Base-by-base conservation (phyloP, 2,329 filamentous ascomycete genomes). In the Aspergillus thermomutatus region DNA sequence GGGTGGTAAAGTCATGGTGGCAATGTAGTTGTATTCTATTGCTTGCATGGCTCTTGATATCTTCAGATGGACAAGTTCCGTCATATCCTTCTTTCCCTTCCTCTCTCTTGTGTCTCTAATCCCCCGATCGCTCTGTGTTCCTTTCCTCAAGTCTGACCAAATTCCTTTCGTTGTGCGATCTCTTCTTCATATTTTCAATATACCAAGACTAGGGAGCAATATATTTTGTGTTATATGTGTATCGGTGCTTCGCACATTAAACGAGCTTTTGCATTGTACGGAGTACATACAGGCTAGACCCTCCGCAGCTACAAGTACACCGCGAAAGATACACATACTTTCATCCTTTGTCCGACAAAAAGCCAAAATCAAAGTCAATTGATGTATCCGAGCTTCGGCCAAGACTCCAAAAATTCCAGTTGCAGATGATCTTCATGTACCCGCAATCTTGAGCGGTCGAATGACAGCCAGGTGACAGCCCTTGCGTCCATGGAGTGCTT, bases 151-250 rank as follows among this genome's bases (percentile, higher is more conserved):
- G 8, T 14, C 19, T 10, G 43, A 26, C 40, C 28, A 31, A 21
- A 26, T 54, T 54, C 19, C 52, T 27, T 54, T 54, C 52, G 28
- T 37, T 47, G 25, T 54, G 45, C 40, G 23, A 21, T 46, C 21
- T 50, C 34, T 50, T 50, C 49, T 34, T 50, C 19, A 37, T 34
- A 25, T 50, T 23, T 50, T 50, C n/a, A 28, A 50, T 50, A 50
- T 50, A 50, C 49, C 49, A 50, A 40, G 34, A 23, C 19, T 40
- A 50, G 49, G 26, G 34, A 23, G 28, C n/a, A 50, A 23, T 50
- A 23, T 19, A 34, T 14, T 37, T 50, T 49, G 1, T 37, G 8
- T 17, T 46, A 17, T 43, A 43, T 23, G n/a, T 37, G 17, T 5
- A 26, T 17, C 31, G 28, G 28, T 17, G 5, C 14, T 34, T 17